phyloP scores from a whole-genome alignment of 352 stramenopile genomes.

The Pythium myriotylum region DNA sequence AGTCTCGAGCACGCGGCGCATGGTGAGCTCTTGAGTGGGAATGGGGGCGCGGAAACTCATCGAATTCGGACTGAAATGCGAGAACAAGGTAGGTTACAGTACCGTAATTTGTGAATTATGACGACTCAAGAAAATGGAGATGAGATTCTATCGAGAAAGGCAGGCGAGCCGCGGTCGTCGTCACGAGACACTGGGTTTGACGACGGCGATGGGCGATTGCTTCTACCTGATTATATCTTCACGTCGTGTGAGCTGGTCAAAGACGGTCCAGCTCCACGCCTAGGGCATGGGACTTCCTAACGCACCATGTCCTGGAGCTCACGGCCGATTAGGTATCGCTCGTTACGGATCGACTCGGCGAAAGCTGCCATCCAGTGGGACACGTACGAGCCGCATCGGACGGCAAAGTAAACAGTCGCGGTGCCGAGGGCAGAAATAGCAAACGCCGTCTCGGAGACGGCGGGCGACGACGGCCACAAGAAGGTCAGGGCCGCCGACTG shows the following conservation, averaged over 20 bases:
- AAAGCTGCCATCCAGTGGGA: constrained; percentile 65
- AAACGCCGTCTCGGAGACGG: constrained; percentile 60
- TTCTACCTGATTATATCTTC: too few species aligned
- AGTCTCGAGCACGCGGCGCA: constrained; percentile 56
- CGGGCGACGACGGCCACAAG: constrained; percentile 37
- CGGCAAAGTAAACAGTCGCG: not conserved
- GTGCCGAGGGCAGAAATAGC: constrained; percentile 43
- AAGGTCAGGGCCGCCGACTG: constrained; percentile 46
- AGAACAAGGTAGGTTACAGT: constrained; percentile 14
- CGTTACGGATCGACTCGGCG: constrained; percentile 85
- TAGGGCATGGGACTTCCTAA: constrained; percentile 22
- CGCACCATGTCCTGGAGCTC: constrained; percentile 86
- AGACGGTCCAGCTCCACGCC: too few species aligned
- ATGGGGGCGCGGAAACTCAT: constrained; percentile 16
- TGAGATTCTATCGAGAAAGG: too few species aligned
- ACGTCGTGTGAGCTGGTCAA: too few species aligned
- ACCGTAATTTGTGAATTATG: constrained; percentile 18
- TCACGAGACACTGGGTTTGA: too few species aligned
- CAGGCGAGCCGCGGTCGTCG: too few species aligned
- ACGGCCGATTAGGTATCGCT: constrained; percentile 86
- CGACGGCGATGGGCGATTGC: too few species aligned
- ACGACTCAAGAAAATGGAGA: constrained; percentile 18
- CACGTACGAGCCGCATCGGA: constrained; percentile 37
- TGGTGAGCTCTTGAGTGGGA: not conserved
- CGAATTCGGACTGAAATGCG: constrained; percentile 23